phyloP scores from a whole-genome alignment of 2,329 filamentous ascomycete species.

The Ophiocordyceps camponoti-floridani region DNA sequence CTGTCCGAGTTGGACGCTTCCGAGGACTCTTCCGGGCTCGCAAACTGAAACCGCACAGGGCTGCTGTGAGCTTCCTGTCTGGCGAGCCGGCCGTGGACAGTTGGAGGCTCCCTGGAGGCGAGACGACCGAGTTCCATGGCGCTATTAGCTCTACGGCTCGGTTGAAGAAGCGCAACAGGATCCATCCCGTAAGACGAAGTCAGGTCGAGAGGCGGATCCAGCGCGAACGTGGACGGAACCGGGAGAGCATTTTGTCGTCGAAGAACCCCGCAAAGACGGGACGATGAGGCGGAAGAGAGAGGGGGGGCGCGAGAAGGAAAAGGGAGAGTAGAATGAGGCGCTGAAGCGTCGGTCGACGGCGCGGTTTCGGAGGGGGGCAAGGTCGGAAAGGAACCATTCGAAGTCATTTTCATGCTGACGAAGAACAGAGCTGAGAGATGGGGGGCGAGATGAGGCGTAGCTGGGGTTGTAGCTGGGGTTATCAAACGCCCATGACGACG shows the following conservation, averaged over 20 bases:
- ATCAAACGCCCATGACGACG: background rate
- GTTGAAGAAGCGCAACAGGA: constrained; percentile 22
- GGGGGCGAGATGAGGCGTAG: background rate
- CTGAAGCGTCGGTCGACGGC: background rate
- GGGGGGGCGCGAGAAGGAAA: background rate
- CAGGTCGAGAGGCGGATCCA: constrained; percentile 26
- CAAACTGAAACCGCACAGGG: constrained; percentile 23
- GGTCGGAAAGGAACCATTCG: constrained; percentile 4
- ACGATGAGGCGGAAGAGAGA: background rate
- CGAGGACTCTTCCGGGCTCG: constrained; percentile 15
- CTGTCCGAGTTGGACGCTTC: constrained; percentile 13
- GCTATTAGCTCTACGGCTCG: constrained; percentile 13
- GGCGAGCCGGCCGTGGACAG: constrained; percentile 5
- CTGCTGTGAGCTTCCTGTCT: constrained; percentile 8
- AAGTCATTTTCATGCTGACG: constrained; percentile 1
- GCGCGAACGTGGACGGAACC: constrained; percentile 16
- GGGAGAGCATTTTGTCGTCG: constrained; percentile 3
- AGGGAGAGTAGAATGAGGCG: background rate
- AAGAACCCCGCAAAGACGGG: background rate
- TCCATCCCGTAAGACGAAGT: too few relatives aligned
- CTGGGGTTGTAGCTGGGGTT: background rate
- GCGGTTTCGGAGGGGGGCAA: constrained; percentile 2
- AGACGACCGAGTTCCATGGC: constrained; percentile 10
- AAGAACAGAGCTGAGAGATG: background rate
- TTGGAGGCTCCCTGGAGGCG: constrained; percentile 7